These are phyloP conservation scores for Aphanomyces euteiches DNA, from an alignment of 352 stramenopile species.

Conservation along the genomic window DNA sequence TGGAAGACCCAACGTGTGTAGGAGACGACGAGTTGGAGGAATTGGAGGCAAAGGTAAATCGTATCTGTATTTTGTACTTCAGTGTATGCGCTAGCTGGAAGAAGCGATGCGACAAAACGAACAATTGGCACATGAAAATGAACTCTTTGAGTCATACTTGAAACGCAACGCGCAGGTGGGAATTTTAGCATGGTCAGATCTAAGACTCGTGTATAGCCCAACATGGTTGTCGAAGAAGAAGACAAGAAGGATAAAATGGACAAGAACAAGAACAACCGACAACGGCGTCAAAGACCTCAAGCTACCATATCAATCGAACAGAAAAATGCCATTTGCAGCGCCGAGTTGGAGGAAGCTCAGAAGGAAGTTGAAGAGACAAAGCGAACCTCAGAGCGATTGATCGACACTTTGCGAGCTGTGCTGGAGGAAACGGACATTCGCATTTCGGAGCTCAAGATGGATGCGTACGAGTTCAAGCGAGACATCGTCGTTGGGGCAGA, in stretches of 20 bases:
- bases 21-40: conserved; percentile 70
- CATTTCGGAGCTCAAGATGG: conserved; percentile 93
- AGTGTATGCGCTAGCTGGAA: conserved; percentile 51
- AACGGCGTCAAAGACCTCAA: conserved; percentile 58
- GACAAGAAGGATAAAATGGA: conserved; percentile 60
- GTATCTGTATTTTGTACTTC: background rate
- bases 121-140: conserved; percentile 87
- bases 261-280: conserved; percentile 47
- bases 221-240: conserved; percentile 50
- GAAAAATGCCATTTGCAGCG: conserved; percentile 89
- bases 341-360: conserved; percentile 81
- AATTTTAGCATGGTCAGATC: too few relatives aligned
- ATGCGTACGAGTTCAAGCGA: conserved; percentile 95
- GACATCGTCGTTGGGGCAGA: conserved; percentile 93
- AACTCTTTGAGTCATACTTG: conserved; percentile 85
- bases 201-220: conserved; percentile 14
- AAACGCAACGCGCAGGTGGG: conserved; percentile 49
- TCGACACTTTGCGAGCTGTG: conserved; percentile 90
- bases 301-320: conserved; percentile 86
- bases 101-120: conserved; percentile 85
- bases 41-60: conserved; percentile 56
- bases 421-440: conserved; percentile 93
- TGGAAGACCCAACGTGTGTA: background rate
- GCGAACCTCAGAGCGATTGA: conserved; percentile 87
- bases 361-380: conserved; percentile 90